phyloP scores from a whole-genome alignment of 768 basidiomycete genomes.

The Podaxis mareebaensis region DNA sequence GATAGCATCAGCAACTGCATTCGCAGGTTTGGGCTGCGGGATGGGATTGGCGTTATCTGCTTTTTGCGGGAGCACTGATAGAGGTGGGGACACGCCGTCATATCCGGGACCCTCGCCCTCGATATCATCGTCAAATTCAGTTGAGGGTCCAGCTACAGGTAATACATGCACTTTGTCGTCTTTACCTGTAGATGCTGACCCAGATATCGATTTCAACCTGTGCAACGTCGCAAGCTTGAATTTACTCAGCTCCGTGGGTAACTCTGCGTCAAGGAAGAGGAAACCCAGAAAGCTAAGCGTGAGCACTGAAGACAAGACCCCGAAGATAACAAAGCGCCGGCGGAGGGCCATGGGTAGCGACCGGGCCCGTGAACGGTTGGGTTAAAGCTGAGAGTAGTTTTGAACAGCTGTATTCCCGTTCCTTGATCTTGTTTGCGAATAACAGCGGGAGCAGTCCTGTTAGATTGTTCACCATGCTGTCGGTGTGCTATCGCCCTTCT shows the following conservation, averaged over 20 bases:
- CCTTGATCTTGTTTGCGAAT: not conserved
- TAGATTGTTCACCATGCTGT: not conserved
- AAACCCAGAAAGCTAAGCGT: not conserved
- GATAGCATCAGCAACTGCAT: not conserved
- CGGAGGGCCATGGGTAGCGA: not conserved
- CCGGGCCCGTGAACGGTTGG: not conserved
- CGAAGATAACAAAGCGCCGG: not conserved
- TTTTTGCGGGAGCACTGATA: too few species aligned
- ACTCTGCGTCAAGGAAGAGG: slow-evolving; percentile 7
- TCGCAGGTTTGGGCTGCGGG: not conserved
- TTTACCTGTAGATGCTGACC: not conserved
- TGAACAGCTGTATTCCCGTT: not conserved
- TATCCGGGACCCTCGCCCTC: not conserved
- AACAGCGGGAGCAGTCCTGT: not conserved
- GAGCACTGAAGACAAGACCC: not conserved
- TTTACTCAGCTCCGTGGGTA: not conserved
- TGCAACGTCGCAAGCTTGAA: not conserved
- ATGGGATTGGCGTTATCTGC: not conserved
- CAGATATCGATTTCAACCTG: not conserved
- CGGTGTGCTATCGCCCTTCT: not conserved
- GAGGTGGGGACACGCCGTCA: not conserved
- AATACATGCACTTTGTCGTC: not conserved
- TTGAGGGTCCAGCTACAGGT: not conserved
- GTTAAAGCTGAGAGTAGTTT: not conserved
- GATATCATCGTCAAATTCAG: not conserved